These are phyloP conservation scores for Escallonia herrerae DNA, from an alignment of 129 eudicot species.

Conservation along the genomic window DNA sequence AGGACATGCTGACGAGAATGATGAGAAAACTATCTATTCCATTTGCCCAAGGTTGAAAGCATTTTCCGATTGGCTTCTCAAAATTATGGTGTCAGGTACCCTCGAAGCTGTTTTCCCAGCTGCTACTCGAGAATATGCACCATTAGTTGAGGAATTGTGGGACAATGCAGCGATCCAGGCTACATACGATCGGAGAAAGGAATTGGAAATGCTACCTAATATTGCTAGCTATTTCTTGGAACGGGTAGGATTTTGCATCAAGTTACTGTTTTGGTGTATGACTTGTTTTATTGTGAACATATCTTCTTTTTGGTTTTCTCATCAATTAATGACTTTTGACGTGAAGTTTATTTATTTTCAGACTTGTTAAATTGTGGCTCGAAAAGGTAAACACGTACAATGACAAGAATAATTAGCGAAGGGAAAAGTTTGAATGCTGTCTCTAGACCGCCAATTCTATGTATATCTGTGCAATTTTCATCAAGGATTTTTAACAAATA, in stretches of 20 bases:
- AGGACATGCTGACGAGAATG: constrained; percentile 29
- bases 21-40: constrained; percentile 43
- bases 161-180: constrained; percentile 75
- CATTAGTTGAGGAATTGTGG: constrained; percentile 87
- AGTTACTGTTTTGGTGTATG: not conserved
- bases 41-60: constrained; percentile 71
- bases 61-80: constrained; percentile 96
- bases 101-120: constrained; percentile 87
- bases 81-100: constrained; percentile 88
- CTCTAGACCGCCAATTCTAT: too few species aligned
- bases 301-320: not conserved
- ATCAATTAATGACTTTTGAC: not conserved
- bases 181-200: constrained; percentile 74
- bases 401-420: too few species aligned
- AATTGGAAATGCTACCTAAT: constrained; percentile 67
- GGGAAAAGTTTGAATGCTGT: too few species aligned
- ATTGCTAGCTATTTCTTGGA: constrained; percentile 85
- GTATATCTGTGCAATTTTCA: too few species aligned
- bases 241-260: constrained; percentile 42
- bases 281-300: not conserved
- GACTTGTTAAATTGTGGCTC: not conserved
- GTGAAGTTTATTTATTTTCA: not conserved
- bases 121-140: constrained; percentile 95
- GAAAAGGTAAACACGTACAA: too few species aligned
- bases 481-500: too few species aligned